Evolutionary conservation across 2,329 filamentous ascomycete species (phyloP).

Genomic region (Ophiostoma sp.): DNA sequence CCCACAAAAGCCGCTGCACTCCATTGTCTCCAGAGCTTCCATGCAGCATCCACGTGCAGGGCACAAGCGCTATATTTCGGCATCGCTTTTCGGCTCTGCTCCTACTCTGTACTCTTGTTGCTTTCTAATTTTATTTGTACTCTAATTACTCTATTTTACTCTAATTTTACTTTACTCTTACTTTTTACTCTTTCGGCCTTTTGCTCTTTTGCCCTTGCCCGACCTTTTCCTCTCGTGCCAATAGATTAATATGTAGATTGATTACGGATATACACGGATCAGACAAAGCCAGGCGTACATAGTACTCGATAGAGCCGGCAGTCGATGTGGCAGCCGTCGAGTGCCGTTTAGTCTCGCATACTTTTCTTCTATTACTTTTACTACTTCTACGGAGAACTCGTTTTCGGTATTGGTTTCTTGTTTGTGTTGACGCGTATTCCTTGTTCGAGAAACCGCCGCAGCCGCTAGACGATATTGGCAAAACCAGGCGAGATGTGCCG

Average conservation of each 20-base stretch:
- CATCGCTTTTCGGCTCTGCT: background rate
- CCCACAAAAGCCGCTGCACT: background rate
- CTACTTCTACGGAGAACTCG: constrained; percentile 3
- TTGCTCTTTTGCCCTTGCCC: background rate
- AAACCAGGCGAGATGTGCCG: background rate
- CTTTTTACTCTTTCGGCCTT: background rate
- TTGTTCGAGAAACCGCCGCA: background rate
- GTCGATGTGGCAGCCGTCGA: constrained; percentile 4
- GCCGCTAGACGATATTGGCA: constrained; percentile 7
- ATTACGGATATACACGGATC: background rate
- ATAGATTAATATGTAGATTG: background rate
- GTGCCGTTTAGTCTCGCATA: background rate
- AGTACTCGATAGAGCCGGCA: background rate
- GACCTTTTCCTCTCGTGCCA: background rate
- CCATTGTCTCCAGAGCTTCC: background rate
- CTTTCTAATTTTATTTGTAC: no score
- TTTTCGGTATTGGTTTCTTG: constrained; percentile 2
- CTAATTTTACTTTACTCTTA: no score
- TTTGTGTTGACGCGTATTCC: background rate
- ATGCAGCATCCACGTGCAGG: background rate
- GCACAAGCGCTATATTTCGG: background rate
- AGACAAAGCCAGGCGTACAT: background rate
- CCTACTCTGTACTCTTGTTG: background rate
- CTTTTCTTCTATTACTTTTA: background rate
- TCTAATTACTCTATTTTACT: no score